A percentile compares a stretch with the other conserved stretches of the same genome.
Evolutionary conservation across 1,284 basidiomycete species (phyloP).

Genomic region (Ustilago nuda): DNA sequence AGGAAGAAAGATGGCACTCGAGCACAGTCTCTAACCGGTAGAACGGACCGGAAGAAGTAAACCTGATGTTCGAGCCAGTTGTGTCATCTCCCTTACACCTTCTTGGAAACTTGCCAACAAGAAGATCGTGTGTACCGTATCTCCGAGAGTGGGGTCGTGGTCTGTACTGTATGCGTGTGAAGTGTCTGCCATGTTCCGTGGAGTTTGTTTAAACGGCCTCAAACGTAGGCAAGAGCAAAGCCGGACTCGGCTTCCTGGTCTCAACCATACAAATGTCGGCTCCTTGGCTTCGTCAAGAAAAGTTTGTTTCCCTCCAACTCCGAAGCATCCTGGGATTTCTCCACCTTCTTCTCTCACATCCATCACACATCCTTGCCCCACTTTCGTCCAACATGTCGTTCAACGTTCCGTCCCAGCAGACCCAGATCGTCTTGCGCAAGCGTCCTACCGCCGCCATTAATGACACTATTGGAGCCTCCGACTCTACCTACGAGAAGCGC

Average conservation of each 20-base stretch:
- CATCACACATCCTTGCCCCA: not conserved
- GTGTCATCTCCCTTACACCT: not conserved
- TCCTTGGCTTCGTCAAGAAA: no score
- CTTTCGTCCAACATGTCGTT: conserved; percentile 29
- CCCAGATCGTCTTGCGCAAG: conserved; percentile 64
- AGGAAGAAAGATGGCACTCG: not conserved
- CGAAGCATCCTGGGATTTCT: not conserved
- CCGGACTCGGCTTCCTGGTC: conserved; percentile 4
- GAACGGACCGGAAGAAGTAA: not conserved
- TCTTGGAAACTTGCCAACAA: not conserved
- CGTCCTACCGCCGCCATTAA: conserved; percentile 64
- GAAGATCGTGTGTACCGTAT: conserved; percentile 6
- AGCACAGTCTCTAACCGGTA: conserved; percentile 2
- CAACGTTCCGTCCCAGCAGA: conserved; percentile 39
- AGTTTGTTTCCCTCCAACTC: no score
- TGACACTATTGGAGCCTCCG: conserved; percentile 44
- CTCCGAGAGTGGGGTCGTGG: conserved; percentile 4
- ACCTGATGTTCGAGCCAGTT: conserved; percentile 5
- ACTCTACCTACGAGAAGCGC: conserved; percentile 60
- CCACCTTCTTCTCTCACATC: conserved; percentile 4
- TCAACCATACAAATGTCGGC: not conserved
- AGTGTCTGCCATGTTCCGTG: conserved; percentile 1
- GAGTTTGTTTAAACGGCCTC: not conserved
- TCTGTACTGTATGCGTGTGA: not conserved
- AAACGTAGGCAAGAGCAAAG: conserved; percentile 4